These are phyloP conservation scores for Irineochytrium annulatum DNA, from an alignment of 192 early-diverging fungal species.

Conservation along the genomic window DNA sequence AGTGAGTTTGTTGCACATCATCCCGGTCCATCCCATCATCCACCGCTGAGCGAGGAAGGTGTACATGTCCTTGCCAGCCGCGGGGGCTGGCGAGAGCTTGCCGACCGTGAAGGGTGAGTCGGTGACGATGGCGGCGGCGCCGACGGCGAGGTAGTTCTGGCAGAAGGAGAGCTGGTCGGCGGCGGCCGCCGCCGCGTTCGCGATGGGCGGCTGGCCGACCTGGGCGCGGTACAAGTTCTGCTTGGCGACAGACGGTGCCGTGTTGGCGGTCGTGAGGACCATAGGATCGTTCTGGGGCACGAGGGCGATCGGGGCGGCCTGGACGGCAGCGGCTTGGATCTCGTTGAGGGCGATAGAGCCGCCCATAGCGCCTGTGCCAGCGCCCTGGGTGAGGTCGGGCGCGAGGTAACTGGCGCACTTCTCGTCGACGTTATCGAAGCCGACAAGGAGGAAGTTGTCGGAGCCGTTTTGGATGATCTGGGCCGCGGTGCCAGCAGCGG, in stretches of 20 bases:
- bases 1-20: constrained; percentile 7
- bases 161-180: constrained; percentile 3
- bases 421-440: constrained; percentile 21
- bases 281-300: constrained; percentile 38
- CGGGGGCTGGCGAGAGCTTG: not conserved
- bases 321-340: constrained; percentile 25
- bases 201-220: constrained; percentile 4
- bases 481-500: constrained; percentile 2
- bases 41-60: constrained; percentile 18
- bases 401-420: constrained; percentile 35
- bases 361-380: constrained; percentile 3
- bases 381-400: constrained; percentile 17
- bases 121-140: constrained; percentile 15
- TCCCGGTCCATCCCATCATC: constrained; percentile 8
- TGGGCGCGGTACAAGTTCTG: constrained; percentile 2
- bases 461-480: constrained; percentile 31
- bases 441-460: constrained; percentile 35
- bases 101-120: constrained; percentile 18
- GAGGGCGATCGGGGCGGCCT: constrained; percentile 31
- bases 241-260: constrained; percentile 12
- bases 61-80: constrained; percentile 15
- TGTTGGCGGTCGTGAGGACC: constrained; percentile 22
- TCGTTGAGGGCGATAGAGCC: constrained; percentile 33
- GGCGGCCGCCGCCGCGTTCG: not conserved
- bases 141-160: constrained; percentile 11